A percentile compares a stretch with the other conserved stretches of the same genome.
Conservation (phyloP, 305 asterid genomes). For the Fraxinus sp. region DNA sequence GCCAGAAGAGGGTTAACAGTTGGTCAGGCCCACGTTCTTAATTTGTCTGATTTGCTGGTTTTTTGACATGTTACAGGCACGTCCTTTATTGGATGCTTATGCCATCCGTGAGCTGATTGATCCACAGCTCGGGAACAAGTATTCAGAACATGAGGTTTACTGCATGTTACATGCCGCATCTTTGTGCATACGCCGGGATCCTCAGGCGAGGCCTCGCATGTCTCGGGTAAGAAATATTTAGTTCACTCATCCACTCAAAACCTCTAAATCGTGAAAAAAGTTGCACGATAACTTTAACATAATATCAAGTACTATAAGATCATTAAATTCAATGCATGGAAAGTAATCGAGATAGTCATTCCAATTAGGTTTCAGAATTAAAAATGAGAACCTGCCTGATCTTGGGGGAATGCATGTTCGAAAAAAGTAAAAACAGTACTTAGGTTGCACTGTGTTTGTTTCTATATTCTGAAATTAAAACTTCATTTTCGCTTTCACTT, state of each 20-base stretch:
- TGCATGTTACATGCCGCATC: conserved; percentile 94
- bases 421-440: not conserved
- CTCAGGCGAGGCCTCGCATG: conserved; percentile 88
- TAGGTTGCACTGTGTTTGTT: not conserved
- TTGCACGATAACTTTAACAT: not conserved
- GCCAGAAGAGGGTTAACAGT: not conserved
- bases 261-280: not conserved
- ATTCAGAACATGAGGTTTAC: conserved; percentile 64
- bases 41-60: not conserved
- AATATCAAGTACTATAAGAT: not conserved
- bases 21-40: not conserved
- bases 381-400: not conserved
- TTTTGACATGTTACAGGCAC: conserved; percentile 54
- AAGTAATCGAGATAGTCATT: not conserved
- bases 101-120: conserved; percentile 75
- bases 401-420: not conserved
- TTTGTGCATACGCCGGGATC: conserved; percentile 81
- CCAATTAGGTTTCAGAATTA: not conserved
- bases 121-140: conserved; percentile 63
- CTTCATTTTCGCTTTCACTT: not conserved
- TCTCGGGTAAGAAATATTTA: conserved; percentile 58
- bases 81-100: conserved; percentile 78
- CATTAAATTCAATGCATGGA: not conserved
- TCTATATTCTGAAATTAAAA: not conserved
- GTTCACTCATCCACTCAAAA: not conserved